A percentile compares a stretch with the other conserved stretches of the same genome.
These are phyloP conservation scores for Trichoderma aggressivum DNA, from an alignment of 2,329 filamentous ascomycete genomes.

Conservation along the genomic window DNA sequence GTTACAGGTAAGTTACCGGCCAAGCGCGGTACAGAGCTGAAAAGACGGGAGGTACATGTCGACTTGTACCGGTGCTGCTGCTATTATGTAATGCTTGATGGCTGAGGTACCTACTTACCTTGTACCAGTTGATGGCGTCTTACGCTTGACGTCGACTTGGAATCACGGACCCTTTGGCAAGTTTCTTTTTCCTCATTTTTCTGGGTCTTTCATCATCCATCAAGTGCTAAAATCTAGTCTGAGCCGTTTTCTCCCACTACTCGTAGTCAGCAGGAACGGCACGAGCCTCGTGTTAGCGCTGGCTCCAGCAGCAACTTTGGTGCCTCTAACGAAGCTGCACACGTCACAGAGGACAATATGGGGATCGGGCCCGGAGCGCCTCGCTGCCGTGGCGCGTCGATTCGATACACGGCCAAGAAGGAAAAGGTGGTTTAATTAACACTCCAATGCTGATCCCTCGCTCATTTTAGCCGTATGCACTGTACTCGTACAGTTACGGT, in stretches of 20 bases:
- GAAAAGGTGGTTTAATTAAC: neutral
- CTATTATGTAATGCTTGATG: neutral
- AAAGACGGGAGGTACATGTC: neutral
- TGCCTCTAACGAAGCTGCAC: neutral
- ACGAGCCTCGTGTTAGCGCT: slow-evolving; percentile 19
- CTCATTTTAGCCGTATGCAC: neutral
- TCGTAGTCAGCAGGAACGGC: slow-evolving; percentile 15
- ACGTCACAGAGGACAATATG: neutral
- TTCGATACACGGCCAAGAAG: neutral
- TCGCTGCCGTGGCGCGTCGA: neutral
- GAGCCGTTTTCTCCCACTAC: neutral
- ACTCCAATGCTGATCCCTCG: neutral
- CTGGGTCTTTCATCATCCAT: neutral
- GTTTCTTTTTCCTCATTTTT: neutral
- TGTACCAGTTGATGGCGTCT: neutral
- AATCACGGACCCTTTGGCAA: neutral
- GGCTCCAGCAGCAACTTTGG: neutral
- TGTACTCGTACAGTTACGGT: neutral
- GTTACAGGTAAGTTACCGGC: neutral
- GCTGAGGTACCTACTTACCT: too few species aligned
- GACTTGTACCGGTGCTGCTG: neutral
- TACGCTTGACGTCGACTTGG: neutral
- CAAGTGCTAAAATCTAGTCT: neutral
- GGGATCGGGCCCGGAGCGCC: slow-evolving; percentile 8
- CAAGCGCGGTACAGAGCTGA: neutral